Percentiles rank a stretch among this genome's conserved stretches.
Evolutionary conservation across 306 rosid genomes (phyloP).

Genomic region (Quercus wislizeni): DNA sequence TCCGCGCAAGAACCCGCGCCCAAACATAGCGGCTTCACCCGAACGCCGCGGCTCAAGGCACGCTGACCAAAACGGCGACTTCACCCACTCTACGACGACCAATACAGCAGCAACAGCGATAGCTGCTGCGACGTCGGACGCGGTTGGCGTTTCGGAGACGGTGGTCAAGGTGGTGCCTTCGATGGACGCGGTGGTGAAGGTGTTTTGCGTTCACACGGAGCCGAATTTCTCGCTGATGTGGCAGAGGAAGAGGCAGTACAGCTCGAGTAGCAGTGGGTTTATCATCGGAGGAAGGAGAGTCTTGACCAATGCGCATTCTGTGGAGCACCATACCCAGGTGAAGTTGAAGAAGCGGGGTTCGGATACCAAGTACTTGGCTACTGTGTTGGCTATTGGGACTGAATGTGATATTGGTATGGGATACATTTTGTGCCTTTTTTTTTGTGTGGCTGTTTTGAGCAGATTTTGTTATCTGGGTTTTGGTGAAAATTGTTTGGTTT

Average conservation of each 20-base stretch:
- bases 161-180: slow-evolving; percentile 59
- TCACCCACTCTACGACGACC: background rate
- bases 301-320: slow-evolving; percentile 93
- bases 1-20: slow-evolving; percentile 33
- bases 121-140: background rate
- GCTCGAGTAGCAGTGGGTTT: slow-evolving; percentile 94
- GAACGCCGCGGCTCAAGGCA: slow-evolving; percentile 43
- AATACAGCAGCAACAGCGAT: no score
- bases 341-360: slow-evolving; percentile 98
- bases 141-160: slow-evolving; percentile 18
- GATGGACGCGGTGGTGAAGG: slow-evolving; percentile 96
- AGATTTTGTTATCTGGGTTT: background rate
- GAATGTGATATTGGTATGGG: slow-evolving; percentile 79
- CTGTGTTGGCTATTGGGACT: slow-evolving; percentile 94
- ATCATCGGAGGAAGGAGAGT: slow-evolving; percentile 79
- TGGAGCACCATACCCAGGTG: slow-evolving; percentile 89
- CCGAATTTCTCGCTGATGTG: slow-evolving; percentile 96
- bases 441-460: background rate
- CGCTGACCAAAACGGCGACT: slow-evolving; percentile 43
- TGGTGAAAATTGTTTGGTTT: no score
- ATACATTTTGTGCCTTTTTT: no score
- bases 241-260: slow-evolving; percentile 93
- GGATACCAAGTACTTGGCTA: slow-evolving; percentile 90
- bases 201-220: slow-evolving; percentile 86
- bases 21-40: slow-evolving; percentile 18